Evolutionary conservation across 106 monocot species (phyloP), one percentile per base, ranked within the genome.

Genomic region (Alisma plantagoaquatica): DNA sequence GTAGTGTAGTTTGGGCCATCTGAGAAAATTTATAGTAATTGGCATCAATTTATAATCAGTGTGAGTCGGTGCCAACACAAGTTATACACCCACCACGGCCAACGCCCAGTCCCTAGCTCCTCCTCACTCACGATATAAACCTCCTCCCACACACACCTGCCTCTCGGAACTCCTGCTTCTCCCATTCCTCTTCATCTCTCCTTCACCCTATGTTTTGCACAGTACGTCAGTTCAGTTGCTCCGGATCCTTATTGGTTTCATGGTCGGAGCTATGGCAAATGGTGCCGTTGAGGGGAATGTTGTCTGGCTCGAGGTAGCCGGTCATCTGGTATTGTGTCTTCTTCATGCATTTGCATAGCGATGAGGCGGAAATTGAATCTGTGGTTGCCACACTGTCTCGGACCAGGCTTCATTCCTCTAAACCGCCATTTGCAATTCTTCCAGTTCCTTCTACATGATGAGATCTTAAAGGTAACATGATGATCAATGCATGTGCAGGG

Each of bases 401-500:
- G 35, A 38, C 35, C 35, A 38, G 35, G 35, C 35, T 38, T 38
- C 35, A 38, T 38, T 38, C 35, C 35, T 38, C 35, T 38, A 38
- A 38, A 38, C 35, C 35, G 14, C 9, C 35, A 38, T 38, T 38
- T n/a, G n/a, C n/a, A n/a, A n/a, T n/a, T n/a, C n/a, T n/a, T n/a
- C n/a, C n/a, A n/a, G n/a, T n/a, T n/a, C n/a, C n/a, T n/a, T n/a
- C n/a, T n/a, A n/a, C n/a, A n/a, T n/a, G n/a, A n/a, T n/a, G n/a
- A n/a, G n/a, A n/a, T n/a, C n/a, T n/a, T n/a, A n/a, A n/a, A n/a
- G n/a, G n/a, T n/a, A n/a, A n/a, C n/a, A n/a, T n/a, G n/a, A n/a
- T n/a, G n/a, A n/a, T n/a, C n/a, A n/a, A n/a, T n/a, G n/a, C n/a
- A n/a, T n/a, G n/a, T n/a, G n/a, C n/a, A n/a, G n/a, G n/a, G n/a